Evolutionary conservation across 2,329 filamentous ascomycete species (phyloP), one percentile per base, ranked within the genome.

Genomic region (Huntiella moniliformis): DNA sequence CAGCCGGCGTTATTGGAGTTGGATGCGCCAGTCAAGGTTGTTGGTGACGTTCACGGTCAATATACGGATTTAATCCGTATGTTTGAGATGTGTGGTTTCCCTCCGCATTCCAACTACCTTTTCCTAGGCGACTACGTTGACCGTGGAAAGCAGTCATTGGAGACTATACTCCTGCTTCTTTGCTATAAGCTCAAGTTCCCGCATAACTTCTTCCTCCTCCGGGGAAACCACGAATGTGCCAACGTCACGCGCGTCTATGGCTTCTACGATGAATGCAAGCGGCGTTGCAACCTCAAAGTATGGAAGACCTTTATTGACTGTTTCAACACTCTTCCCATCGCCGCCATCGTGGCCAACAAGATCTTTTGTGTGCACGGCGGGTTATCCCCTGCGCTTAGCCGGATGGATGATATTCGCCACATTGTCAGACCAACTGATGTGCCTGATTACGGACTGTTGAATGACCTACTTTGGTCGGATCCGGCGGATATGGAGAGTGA

Each of bases 1-100:
- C 91, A 98, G 58, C 91, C 91, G 3, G 86, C 91, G 1, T 68
- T 98, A 17, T 65, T 98, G 47, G 91, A 98, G 63, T 72, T 98
- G 39, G 81, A 88, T 52, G 84, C 91, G 4, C 88, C 91, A 0
- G 91, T 98, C 57, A 98, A 98, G 66, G 92, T 98, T 56, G 91
- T 96, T 22, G 88, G 88, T 43, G 88, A 96, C 59, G 85, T 96
- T 11, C 88, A 96, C 59, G 88, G 88, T 43, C 88, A 96, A 62
- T 96, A 94, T 61, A 93, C 86, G 8, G 88, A 96, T 61, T 67
- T 96, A 44, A 92, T 96, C 56, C 79, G 88, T 52, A 84, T 96
- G 73, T 96, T 96, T 57, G 88, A 96, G 61, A 95, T 95, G 87
- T 95, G 88, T 58, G 88, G 88, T 4, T 96, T 95, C 57, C 88